Conservation (phyloP, 2,329 filamentous ascomycete genomes). For the Venturia carpophila region DNA sequence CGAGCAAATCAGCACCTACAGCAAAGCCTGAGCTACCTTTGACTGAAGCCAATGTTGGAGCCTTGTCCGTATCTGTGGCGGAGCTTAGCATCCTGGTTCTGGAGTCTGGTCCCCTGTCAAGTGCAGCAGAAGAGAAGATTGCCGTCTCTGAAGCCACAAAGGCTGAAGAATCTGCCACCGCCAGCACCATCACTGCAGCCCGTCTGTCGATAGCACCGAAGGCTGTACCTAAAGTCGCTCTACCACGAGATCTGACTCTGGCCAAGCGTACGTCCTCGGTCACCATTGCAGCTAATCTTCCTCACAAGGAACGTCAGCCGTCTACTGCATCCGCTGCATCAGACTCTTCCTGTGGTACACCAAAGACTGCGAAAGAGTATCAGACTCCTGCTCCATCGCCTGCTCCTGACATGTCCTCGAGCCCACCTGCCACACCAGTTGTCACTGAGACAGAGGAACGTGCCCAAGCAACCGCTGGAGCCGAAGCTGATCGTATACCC, state of each 20-base stretch:
- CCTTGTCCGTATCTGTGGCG: not conserved
- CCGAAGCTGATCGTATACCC: not conserved
- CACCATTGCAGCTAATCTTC: not conserved
- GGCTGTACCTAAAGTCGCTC: not conserved
- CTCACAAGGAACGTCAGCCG: not conserved
- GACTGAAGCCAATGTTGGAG: not conserved
- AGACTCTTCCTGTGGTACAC: not conserved
- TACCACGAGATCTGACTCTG: not conserved
- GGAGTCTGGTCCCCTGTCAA: not conserved
- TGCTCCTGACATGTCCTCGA: constrained; percentile 1
- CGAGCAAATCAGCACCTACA: not conserved
- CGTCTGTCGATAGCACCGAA: not conserved
- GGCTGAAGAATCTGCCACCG: not conserved
- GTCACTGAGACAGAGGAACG: not conserved
- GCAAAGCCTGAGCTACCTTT: not conserved
- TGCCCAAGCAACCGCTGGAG: not conserved
- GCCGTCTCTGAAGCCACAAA: not conserved
- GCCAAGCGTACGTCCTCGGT: not conserved
- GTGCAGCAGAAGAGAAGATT: not conserved
- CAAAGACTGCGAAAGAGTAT: constrained; percentile 1
- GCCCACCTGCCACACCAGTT: not conserved
- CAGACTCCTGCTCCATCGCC: constrained; percentile 6
- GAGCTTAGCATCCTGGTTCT: not conserved
- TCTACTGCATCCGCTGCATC: not conserved
- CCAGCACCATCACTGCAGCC: not conserved